A percentile compares a stretch with the other conserved stretches of the same genome.
phyloP scores from a whole-genome alignment of 768 basidiomycete genomes.

The Rhodotorula graminis region DNA sequence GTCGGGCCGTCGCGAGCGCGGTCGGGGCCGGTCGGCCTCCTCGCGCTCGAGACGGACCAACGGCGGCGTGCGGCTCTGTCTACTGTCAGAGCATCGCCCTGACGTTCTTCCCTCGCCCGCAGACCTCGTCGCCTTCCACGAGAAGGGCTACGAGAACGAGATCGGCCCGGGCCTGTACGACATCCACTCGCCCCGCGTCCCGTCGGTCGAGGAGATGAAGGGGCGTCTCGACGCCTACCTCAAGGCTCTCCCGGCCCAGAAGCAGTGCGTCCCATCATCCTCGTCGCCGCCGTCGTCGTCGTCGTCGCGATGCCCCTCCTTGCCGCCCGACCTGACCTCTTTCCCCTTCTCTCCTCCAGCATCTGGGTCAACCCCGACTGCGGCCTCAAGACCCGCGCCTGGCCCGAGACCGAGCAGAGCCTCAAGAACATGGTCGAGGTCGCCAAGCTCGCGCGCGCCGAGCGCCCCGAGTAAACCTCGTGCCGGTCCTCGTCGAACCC shows the following conservation, averaged over 20 bases:
- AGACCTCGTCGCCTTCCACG: constrained; percentile 78
- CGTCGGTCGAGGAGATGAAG: constrained; percentile 85
- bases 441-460: constrained; percentile 86
- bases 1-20: no score
- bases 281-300: no score
- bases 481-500: no score
- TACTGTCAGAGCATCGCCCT: no score
- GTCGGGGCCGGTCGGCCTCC: no score
- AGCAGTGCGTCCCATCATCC: constrained; percentile 27
- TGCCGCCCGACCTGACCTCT: not conserved
- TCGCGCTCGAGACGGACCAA: constrained; percentile 86
- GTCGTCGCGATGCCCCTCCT: not conserved
- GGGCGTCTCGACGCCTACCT: constrained; percentile 83
- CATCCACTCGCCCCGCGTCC: constrained; percentile 96
- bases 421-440: constrained; percentile 72
- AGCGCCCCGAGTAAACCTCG: constrained; percentile 48
- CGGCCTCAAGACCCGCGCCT: constrained; percentile 83
- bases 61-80: constrained; percentile 39
- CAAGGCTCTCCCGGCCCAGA: constrained; percentile 26
- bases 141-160: constrained; percentile 55
- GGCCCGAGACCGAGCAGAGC: constrained; percentile 33
- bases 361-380: constrained; percentile 96
- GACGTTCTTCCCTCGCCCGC: no score
- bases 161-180: constrained; percentile 68
- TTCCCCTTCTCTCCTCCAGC: not conserved